phyloP scores from a whole-genome alignment of 139 green algal species.

The Picochlorum costavermella region DNA sequence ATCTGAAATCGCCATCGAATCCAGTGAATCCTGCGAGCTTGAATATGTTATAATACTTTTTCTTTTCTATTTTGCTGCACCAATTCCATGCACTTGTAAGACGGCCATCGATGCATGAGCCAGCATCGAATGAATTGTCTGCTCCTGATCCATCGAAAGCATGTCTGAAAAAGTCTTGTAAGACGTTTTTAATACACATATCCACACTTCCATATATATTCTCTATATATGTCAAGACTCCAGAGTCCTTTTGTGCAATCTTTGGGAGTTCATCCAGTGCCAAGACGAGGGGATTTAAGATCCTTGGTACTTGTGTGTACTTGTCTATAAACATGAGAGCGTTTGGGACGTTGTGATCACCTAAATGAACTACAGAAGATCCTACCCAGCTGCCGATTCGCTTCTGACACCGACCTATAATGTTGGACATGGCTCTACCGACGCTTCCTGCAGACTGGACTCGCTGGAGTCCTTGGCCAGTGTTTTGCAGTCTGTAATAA shows the following conservation, averaged over 20 bases:
- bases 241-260: conserved; percentile 36
- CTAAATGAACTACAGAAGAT: conserved; percentile 83
- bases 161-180: conserved; percentile 89
- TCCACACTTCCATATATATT: conserved; percentile 55
- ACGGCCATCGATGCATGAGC: conserved; percentile 20
- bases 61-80: conserved; percentile 52
- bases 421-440: conserved; percentile 55
- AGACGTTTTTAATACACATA: conserved; percentile 54
- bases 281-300: conserved; percentile 82
- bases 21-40: conserved; percentile 69
- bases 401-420: conserved; percentile 67
- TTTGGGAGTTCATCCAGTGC: conserved; percentile 77
- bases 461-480: conserved; percentile 86
- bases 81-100: conserved; percentile 93
- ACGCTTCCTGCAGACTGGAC: conserved; percentile 74
- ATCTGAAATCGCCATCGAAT: conserved; percentile 73
- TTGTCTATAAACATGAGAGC: conserved; percentile 96
- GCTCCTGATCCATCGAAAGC: conserved; percentile 76
- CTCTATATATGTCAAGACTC: conserved; percentile 47
- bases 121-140: conserved; percentile 90
- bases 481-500: conserved; percentile 81
- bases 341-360: conserved; percentile 94
- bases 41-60: conserved; percentile 70
- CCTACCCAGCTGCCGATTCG: conserved; percentile 84
- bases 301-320: conserved; percentile 88